Percentiles rank a stretch among this genome's conserved stretches.
Evolutionary conservation across 805 yeast species (phyloP).

Genomic region (Ogataea angusta): DNA sequence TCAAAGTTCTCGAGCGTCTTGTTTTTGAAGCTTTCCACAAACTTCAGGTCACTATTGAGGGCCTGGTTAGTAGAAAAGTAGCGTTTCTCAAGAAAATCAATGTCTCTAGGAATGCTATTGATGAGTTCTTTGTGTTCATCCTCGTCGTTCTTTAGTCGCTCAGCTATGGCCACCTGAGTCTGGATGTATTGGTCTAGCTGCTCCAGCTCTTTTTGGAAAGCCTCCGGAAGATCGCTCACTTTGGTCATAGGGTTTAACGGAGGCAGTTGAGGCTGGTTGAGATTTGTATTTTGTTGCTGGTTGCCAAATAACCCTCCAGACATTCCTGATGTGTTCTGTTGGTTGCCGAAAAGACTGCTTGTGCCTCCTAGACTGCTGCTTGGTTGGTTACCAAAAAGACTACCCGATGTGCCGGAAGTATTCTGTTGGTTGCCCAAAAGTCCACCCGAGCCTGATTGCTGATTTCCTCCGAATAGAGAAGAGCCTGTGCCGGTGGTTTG

Average conservation of each 20-base stretch:
- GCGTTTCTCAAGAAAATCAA: conserved; percentile 57
- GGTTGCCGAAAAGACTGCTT: conserved; percentile 8
- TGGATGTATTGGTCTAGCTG: conserved; percentile 70
- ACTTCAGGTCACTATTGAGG: conserved; percentile 44
- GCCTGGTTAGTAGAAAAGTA: conserved; percentile 67
- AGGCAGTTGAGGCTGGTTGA: conserved; percentile 39
- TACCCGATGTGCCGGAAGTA: conserved; percentile 22
- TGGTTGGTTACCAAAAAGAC: conserved; percentile 11
- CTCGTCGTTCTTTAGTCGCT: conserved; percentile 58
- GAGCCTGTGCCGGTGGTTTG: conserved; percentile 5
- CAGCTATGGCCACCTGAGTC: conserved; percentile 69
- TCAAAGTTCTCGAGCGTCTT: conserved; percentile 35
- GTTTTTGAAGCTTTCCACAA: conserved; percentile 42
- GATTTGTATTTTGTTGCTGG: conserved; percentile 28
- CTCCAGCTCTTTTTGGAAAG: conserved; percentile 63
- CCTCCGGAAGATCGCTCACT: conserved; percentile 71
- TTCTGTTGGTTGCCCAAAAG: conserved; percentile 8
- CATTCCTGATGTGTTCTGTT: conserved; percentile 7
- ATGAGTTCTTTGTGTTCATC: conserved; percentile 62
- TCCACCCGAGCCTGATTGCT: conserved; percentile 6
- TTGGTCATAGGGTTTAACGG: conserved; percentile 70
- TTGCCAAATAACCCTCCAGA: conserved; percentile 26
- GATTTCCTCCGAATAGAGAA: conserved; percentile 19
- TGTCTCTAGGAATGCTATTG: conserved; percentile 70
- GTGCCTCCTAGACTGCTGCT: neutral